These are phyloP conservation scores for Aureobasidium sp. DNA, from an alignment of 2,329 filamentous ascomycete genomes.

Conservation along the genomic window DNA sequence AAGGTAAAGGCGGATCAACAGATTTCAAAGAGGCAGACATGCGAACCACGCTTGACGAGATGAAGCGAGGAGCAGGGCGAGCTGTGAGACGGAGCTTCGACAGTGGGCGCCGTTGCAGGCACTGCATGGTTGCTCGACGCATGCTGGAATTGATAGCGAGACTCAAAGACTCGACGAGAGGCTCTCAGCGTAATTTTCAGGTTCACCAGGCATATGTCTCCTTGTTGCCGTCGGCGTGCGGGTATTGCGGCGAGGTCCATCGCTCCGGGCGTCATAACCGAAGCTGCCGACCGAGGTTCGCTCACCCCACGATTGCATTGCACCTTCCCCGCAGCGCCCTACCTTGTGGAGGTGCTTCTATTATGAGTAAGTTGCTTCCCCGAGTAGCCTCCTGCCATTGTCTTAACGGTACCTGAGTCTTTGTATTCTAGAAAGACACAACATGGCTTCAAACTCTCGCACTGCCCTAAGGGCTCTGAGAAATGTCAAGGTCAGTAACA, in stretches of 20 bases:
- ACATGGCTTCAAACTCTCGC: conserved; percentile 38
- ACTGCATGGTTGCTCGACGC: conserved; percentile 18
- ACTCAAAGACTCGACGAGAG: neutral
- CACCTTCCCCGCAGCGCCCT: conserved; percentile 5
- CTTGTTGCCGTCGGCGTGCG: neutral
- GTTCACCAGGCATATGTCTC: neutral
- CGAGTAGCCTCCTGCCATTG: neutral
- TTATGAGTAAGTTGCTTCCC: neutral
- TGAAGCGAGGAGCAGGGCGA: conserved; percentile 19
- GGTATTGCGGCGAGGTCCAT: conserved; percentile 9
- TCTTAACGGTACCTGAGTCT: neutral
- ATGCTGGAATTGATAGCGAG: conserved; percentile 2
- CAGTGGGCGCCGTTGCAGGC: conserved; percentile 24
- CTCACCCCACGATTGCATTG: conserved; percentile 6
- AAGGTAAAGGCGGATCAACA: conserved; percentile 56
- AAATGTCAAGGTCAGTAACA: conserved; percentile 54
- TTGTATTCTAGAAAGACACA: neutral
- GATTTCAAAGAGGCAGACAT: conserved; percentile 48
- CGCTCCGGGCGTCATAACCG: conserved; percentile 2
- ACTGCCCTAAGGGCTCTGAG: conserved; percentile 56
- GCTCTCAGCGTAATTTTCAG: neutral
- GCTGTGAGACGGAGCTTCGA: conserved; percentile 16
- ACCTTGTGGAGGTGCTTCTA: neutral
- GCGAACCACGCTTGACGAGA: conserved; percentile 21
- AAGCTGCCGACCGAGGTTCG: conserved; percentile 8